Evolutionary conservation across 768 basidiomycete species (phyloP).

Genomic region (Calocybe indica): DNA sequence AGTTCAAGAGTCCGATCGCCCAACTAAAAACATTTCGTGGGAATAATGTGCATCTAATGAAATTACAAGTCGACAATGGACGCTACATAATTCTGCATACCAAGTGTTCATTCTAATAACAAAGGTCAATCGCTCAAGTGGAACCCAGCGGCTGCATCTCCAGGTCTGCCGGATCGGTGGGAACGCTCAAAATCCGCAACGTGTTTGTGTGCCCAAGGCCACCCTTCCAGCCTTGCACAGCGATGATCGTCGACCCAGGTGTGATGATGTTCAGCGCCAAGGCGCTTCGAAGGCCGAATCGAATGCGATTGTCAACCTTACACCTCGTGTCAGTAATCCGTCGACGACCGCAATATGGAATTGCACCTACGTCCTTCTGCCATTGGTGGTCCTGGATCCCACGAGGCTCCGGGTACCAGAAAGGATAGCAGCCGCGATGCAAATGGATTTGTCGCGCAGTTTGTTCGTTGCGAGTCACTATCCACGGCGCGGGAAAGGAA

Average conservation of each 20-base stretch:
- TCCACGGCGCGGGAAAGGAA: neutral
- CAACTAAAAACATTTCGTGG: too few species aligned
- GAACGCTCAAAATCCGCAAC: conserved; percentile 76
- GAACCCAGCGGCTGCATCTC: conserved; percentile 57
- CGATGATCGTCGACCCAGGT: conserved; percentile 84
- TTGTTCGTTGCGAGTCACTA: conserved; percentile 94
- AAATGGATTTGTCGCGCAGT: conserved; percentile 96
- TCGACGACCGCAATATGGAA: neutral
- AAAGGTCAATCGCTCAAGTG: conserved; percentile 6
- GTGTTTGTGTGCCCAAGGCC: conserved; percentile 96
- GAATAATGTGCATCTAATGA: neutral
- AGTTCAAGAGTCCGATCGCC: too few species aligned
- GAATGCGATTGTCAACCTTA: conserved; percentile 84
- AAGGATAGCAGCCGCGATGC: conserved; percentile 94
- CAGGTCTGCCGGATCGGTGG: conserved; percentile 75
- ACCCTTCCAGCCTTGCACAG: conserved; percentile 99
- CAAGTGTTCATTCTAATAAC: conserved; percentile 2
- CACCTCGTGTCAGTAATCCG: conserved; percentile 8
- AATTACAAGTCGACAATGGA: neutral
- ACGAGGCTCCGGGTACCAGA: conserved; percentile 94
- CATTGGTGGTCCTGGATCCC: conserved; percentile 85
- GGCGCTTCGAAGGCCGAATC: conserved; percentile 82
- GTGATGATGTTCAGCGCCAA: conserved; percentile 81
- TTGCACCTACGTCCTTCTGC: conserved; percentile 85
- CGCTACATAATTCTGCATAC: neutral